A percentile compares a stretch with the other conserved stretches of the same genome.
phyloP scores from a whole-genome alignment of 169 alveolate genomes.

The Plasmodium chabaudi region DNA sequence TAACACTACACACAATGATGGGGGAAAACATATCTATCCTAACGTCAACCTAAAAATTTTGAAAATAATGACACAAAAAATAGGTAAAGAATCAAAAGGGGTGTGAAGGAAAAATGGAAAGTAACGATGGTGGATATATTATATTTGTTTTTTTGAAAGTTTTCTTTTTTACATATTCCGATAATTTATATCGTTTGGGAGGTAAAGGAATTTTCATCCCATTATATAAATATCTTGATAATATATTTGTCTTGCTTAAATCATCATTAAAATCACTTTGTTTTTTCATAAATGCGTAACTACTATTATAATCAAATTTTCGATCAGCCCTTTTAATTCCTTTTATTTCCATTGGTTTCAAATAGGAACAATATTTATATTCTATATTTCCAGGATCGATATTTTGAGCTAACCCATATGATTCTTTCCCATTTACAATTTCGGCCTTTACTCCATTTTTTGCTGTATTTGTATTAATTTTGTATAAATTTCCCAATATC shows the following conservation, averaged over 20 bases:
- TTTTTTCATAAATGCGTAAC: constrained; percentile 32
- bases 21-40: constrained; percentile 67
- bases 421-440: not conserved
- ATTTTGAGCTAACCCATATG: constrained; percentile 7
- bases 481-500: constrained; percentile 47
- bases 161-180: constrained; percentile 48
- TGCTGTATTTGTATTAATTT: constrained; percentile 27
- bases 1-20: constrained; percentile 24
- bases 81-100: not conserved
- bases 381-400: constrained; percentile 24
- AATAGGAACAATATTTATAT: constrained; percentile 75
- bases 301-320: constrained; percentile 79
- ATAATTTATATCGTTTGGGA: constrained; percentile 47
- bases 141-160: not conserved
- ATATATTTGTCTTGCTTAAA: constrained; percentile 5
- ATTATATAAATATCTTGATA: constrained; percentile 70
- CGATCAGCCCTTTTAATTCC: constrained; percentile 88
- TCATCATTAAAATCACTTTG: constrained; percentile 78
- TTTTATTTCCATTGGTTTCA: constrained; percentile 79
- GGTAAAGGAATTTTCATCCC: constrained; percentile 87
- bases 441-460: constrained; percentile 1
- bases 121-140: no score
- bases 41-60: constrained; percentile 41
- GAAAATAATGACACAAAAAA: constrained; percentile 1
- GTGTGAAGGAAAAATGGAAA: constrained; percentile 4